Evolutionary conservation across 2,329 filamentous ascomycete genomes (phyloP), one percentile per base, ranked within the genome.

Genomic region (Penicillium sp.): DNA sequence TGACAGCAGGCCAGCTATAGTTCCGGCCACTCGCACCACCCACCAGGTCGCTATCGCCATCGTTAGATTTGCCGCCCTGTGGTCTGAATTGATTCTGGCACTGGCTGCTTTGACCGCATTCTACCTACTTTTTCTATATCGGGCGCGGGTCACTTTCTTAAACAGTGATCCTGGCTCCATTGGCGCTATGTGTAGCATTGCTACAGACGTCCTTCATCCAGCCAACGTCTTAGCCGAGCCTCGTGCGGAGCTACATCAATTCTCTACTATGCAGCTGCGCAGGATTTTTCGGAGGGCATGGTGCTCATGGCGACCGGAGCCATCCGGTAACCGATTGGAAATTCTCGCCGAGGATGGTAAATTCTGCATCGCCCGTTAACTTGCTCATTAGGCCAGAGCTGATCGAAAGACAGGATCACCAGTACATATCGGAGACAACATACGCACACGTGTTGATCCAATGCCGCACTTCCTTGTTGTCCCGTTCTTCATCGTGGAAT

Each of bases 101-200:
- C 22, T 56, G 7, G 50, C 52, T 9, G 43, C 39, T 1, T 14
- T 57, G 5, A 49, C 58, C n/a, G 39, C 49, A 1, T 9, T 61
- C 1, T 48, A 47, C 28, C 45, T 62, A 11, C 31, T 61, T 9
- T 57, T 51, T 11, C 44, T 55, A 26, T 61, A 61, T 34, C 50
- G 50, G 7, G 50, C 37, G 1, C 57, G 58, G 0, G 42, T 51
- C 6, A 57, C 59, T 12, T 59, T 61, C 15, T 50, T 62, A 1
- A 48, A 58, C 33, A 56, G 55, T 20, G 58, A 61, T 18, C 59
- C 59, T 1, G 54, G 56, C 5, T 61, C 59, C 5, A 60, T 62
- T 18, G 55, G 55, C 11, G 55, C 58, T 29, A 61, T 61, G 57
- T 63, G 58, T 27, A 61, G 57, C 44, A 58, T 62, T 30, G 44